Evolutionary conservation across 768 basidiomycete genomes (phyloP).

Genomic region (Termitomyces sp.): DNA sequence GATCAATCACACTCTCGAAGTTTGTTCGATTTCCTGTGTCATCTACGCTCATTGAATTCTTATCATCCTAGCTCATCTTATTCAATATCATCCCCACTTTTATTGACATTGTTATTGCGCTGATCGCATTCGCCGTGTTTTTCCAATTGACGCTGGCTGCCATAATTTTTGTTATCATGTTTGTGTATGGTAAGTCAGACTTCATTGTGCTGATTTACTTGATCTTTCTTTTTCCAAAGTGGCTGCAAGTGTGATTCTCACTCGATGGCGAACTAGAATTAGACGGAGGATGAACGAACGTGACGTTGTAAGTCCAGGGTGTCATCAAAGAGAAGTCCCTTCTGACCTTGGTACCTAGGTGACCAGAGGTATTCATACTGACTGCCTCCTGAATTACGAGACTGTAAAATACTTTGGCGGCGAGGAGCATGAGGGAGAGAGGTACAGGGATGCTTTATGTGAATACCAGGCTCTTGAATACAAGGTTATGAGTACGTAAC

Average conservation of each 20-base stretch:
- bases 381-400: constrained; percentile 76
- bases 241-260: constrained; percentile 48
- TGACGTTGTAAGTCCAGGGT: constrained; percentile 50
- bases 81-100: constrained; percentile 83
- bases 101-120: constrained; percentile 71
- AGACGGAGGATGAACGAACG: constrained; percentile 78
- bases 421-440: constrained; percentile 69
- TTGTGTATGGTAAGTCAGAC: constrained; percentile 55
- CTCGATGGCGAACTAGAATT: constrained; percentile 69
- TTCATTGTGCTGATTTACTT: background rate
- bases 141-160: constrained; percentile 66
- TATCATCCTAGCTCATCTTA: constrained; percentile 52
- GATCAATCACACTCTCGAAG: constrained; percentile 78
- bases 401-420: constrained; percentile 90
- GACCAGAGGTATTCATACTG: constrained; percentile 80
- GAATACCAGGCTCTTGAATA: constrained; percentile 74
- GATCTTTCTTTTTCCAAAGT: constrained; percentile 26
- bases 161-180: constrained; percentile 70
- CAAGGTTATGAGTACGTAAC: constrained; percentile 60
- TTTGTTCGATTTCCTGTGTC: constrained; percentile 18
- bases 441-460: constrained; percentile 66
- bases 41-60: background rate
- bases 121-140: constrained; percentile 54
- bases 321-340: background rate
- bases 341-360: constrained; percentile 31